Base-by-base conservation (phyloP, 2,329 filamentous ascomycete species). In the Rhexocercosporidium sp. region DNA sequence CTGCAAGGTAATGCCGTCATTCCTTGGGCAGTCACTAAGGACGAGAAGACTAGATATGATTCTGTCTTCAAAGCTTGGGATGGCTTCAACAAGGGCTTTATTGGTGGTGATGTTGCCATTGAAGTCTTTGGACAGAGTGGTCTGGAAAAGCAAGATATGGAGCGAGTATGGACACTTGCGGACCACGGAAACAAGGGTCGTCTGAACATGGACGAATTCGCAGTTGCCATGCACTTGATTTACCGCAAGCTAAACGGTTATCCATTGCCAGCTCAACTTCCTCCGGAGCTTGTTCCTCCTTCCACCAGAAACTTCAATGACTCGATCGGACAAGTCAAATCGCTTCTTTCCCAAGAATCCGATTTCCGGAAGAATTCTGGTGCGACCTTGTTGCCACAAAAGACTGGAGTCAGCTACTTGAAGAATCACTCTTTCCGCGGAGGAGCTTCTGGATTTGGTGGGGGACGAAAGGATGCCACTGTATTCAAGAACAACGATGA, bases 51-150 rank as follows among this genome's bases (percentile, higher is more conserved):
- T 69, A 91, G 96, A 70, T 99, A 99, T 73, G 96, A 99, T 79
- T 88, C 93, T 68, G 88, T 98, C 39, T 99, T 99, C 84, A 92
- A 90, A 71, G 94, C 94, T 5, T 99, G 96, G 96, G 96, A 99
- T 81, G 96, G 96, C 2, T 88, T 99, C 70, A 88, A 90, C 70
- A 97, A 96, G 79, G 96, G 96, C 0, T 97, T 90, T 75, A 96
- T 99, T 76, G 92, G 90, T 56, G 96, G 96, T 62, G 92, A 92
- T 73, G 93, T 96, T 74, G 95, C 96, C 16, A 96, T 98, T 76
- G 96, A 99, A 80, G 97, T 99, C 68, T 95, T 99, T 79, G 93
- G 94, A 9, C 96, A 99, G 79, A 97, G 94, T 82, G 96, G 96
- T 49, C 83, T 99, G 34, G 93, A 96, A 57, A 96, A 96, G 79